Conservation (phyloP, 306 rosid genomes). For the Ormosia emarginata region DNA sequence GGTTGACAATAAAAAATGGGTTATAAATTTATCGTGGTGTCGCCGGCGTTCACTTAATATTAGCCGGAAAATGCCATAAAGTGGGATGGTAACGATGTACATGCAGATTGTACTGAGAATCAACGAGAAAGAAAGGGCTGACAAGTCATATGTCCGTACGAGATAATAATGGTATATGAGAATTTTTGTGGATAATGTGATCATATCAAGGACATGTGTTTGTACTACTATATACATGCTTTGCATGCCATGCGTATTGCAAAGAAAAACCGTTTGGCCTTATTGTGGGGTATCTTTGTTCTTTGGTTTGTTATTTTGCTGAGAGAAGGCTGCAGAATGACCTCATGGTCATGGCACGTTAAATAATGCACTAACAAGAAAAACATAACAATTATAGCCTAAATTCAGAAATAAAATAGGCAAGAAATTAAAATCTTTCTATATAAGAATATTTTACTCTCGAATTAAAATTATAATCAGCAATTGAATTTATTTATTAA, state of each 20-base stretch:
- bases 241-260: slow-evolving; percentile 9
- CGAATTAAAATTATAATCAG: too few species aligned
- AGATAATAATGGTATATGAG: background rate
- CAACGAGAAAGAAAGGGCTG: background rate
- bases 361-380: background rate
- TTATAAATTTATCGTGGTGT: background rate
- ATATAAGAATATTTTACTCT: too few species aligned
- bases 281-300: background rate
- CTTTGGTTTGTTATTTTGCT: background rate
- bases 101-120: background rate
- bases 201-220: background rate
- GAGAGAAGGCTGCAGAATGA: slow-evolving; percentile 9
- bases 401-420: background rate
- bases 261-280: slow-evolving; percentile 16
- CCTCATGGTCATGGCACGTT: background rate
- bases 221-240: background rate
- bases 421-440: background rate
- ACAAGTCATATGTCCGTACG: background rate
- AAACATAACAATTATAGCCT: too few species aligned
- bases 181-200: background rate
- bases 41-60: background rate
- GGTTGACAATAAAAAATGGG: too few species aligned
- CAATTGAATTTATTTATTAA: background rate
- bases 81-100: background rate
- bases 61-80: background rate